Conservation (phyloP, 139 green algal species). For the Pleodorina starrii region DNA sequence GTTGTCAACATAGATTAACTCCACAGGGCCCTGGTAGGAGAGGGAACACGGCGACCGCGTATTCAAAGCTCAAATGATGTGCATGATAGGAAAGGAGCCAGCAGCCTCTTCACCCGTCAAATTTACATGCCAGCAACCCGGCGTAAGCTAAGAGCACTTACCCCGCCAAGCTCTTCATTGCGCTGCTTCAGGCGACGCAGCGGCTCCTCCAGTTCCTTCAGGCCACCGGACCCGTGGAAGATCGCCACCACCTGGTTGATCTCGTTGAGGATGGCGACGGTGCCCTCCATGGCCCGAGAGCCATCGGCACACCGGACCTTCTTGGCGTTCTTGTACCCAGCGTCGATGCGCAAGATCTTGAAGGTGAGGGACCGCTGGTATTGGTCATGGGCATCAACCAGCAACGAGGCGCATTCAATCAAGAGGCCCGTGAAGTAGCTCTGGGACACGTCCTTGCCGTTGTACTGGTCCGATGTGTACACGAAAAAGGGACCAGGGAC, state of each 20-base stretch:
- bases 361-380: background rate
- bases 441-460: background rate
- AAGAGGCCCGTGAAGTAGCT: background rate
- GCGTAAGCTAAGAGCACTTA: too few relatives aligned
- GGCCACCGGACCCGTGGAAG: background rate
- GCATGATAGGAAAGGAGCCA: too few relatives aligned
- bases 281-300: background rate
- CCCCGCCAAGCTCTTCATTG: too few relatives aligned
- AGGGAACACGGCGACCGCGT: too few relatives aligned
- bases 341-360: background rate
- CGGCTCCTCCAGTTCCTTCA: background rate
- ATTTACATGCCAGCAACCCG: too few relatives aligned
- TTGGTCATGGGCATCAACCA: background rate
- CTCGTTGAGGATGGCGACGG: background rate
- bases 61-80: too few relatives aligned
- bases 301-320: background rate
- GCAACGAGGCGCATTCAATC: background rate
- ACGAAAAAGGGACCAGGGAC: background rate
- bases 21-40: too few relatives aligned
- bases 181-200: too few relatives aligned
- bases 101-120: too few relatives aligned
- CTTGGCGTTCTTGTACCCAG: conserved; percentile 21
- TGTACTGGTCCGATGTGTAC: background rate
- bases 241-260: background rate
- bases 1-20: conserved; percentile 1